These are phyloP conservation scores for Pharnaceum exiguum DNA, from an alignment of 148 eudicot genomes.

Conservation along the genomic window DNA sequence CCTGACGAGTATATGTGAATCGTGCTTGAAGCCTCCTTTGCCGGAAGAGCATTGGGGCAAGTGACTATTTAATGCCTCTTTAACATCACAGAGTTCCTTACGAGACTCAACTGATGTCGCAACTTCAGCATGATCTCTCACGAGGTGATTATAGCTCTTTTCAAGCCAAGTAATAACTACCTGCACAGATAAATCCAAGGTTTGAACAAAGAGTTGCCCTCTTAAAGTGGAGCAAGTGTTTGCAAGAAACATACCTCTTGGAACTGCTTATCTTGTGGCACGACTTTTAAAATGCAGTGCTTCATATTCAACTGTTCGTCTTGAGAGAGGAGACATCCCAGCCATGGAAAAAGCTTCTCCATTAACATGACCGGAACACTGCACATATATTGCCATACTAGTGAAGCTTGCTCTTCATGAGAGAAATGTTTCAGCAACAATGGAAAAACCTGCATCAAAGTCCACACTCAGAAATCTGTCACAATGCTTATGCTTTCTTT, in stretches of 20 bases:
- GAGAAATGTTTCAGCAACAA: constrained; percentile 55
- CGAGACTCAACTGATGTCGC: constrained; percentile 27
- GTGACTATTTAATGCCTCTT: constrained; percentile 22
- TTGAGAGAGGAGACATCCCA: constrained; percentile 50
- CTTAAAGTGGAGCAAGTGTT: neutral
- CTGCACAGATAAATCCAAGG: constrained; percentile 28
- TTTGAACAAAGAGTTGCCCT: constrained; percentile 17
- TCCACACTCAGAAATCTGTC: neutral
- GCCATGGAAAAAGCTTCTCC: constrained; percentile 79
- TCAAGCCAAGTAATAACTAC: constrained; percentile 67
- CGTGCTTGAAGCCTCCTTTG: constrained; percentile 20
- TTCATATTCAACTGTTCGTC: constrained; percentile 52
- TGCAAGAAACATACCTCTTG: constrained; percentile 45
- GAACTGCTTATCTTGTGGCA: constrained; percentile 52
- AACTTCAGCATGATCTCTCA: constrained; percentile 12
- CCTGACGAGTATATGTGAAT: constrained; percentile 14
- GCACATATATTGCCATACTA: constrained; percentile 84
- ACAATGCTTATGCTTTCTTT: too few relatives aligned
- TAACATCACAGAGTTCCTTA: constrained; percentile 26
- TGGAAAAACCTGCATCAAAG: constrained; percentile 73
- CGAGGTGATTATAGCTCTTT: constrained; percentile 24
- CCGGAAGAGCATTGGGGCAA: constrained; percentile 22
- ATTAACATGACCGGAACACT: constrained; percentile 66
- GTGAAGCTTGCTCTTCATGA: constrained; percentile 66
- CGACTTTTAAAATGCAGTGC: constrained; percentile 44